phyloP scores from a whole-genome alignment of 176 grass and related monocot species.

The Chloris gayana region DNA sequence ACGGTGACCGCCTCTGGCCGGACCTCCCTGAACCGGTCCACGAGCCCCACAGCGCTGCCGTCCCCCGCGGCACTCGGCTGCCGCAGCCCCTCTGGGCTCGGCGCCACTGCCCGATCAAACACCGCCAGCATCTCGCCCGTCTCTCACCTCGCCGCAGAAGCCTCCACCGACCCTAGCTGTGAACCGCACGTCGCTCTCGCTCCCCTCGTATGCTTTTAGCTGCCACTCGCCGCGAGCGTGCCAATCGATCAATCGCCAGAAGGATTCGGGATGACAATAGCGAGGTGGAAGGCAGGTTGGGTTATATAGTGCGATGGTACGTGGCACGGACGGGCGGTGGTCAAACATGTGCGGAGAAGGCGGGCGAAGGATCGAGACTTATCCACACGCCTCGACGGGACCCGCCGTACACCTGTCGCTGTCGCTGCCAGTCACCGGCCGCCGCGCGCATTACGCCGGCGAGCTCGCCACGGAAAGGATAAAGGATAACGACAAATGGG shows the following conservation, averaged over 20 bases:
- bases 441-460: slow-evolving; percentile 9
- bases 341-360: background rate
- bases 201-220: background rate
- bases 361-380: slow-evolving; percentile 41
- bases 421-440: slow-evolving; percentile 20
- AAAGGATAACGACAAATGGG: background rate
- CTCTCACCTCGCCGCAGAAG: background rate
- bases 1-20: slow-evolving; percentile 59
- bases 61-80: slow-evolving; percentile 25
- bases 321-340: background rate
- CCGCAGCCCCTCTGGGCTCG: slow-evolving; percentile 66
- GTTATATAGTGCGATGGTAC: slow-evolving; percentile 17
- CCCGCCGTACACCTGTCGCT: background rate
- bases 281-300: background rate
- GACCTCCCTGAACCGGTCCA: slow-evolving; percentile 43
- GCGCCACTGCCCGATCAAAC: slow-evolving; percentile 66
- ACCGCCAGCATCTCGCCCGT: slow-evolving; percentile 64
- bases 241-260: background rate
- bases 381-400: slow-evolving; percentile 24
- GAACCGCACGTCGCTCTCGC: background rate
- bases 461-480: background rate
- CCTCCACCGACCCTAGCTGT: background rate
- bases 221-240: background rate
- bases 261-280: background rate
- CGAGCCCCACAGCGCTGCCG: slow-evolving; percentile 30